Conservation (phyloP, 2,329 filamentous ascomycete species). For the Cladosporium sp. region DNA sequence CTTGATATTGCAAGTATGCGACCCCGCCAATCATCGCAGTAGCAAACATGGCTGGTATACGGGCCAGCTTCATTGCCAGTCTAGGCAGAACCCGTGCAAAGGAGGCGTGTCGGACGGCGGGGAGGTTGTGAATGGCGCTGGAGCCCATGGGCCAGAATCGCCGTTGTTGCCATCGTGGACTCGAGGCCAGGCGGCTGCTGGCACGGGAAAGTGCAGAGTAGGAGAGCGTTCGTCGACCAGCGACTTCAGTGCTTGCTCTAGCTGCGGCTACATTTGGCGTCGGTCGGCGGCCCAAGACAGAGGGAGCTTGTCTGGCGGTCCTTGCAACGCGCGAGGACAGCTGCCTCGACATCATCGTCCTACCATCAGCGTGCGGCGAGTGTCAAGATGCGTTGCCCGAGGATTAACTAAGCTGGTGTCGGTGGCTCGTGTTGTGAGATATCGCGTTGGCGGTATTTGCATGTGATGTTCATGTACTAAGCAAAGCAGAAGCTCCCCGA, state of each 20-base stretch:
- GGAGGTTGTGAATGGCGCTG: conserved; percentile 78
- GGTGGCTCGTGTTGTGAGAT: neutral
- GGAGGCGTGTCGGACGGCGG: conserved; percentile 58
- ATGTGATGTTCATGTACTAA: neutral
- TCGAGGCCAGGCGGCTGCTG: conserved; percentile 13
- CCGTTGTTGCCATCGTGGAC: conserved; percentile 31
- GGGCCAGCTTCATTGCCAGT: conserved; percentile 81
- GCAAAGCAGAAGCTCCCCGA: neutral
- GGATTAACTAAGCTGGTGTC: too few relatives aligned
- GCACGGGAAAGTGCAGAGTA: conserved; percentile 22
- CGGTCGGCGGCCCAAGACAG: conserved; percentile 43
- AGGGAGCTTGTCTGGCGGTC: conserved; percentile 57
- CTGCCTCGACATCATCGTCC: conserved; percentile 50
- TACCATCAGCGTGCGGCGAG: conserved; percentile 15
- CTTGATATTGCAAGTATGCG: conserved; percentile 95
- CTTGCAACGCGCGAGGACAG: conserved; percentile 68
- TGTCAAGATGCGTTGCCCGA: neutral
- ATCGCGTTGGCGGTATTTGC: neutral
- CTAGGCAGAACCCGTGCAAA: conserved; percentile 71
- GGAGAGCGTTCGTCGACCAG: conserved; percentile 23
- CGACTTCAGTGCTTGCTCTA: conserved; percentile 17
- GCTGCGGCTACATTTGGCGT: conserved; percentile 25
- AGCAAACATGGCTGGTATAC: conserved; percentile 86
- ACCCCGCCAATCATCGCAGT: conserved; percentile 80
- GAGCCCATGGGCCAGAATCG: conserved; percentile 71